Percentiles rank a stretch among this genome's conserved stretches.
phyloP scores from a whole-genome alignment of 257 asterid species.

The Scutellaria galericulata region DNA sequence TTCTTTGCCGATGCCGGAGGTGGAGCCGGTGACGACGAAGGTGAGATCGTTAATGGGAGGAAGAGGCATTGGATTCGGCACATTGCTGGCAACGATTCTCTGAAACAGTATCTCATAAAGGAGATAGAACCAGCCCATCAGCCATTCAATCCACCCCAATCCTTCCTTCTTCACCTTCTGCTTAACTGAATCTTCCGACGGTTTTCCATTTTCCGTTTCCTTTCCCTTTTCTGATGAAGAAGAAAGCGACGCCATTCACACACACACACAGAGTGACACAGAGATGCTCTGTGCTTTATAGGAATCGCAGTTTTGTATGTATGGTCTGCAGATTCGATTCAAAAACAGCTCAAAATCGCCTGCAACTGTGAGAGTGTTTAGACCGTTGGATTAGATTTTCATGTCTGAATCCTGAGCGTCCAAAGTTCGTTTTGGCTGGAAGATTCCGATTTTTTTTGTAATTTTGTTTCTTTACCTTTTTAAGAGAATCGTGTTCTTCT shows the following conservation, averaged over 20 bases:
- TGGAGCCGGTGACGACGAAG: slow-evolving; percentile 91
- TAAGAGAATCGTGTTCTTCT: slow-evolving; percentile 32
- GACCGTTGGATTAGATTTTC: slow-evolving; percentile 34
- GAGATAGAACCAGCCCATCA: slow-evolving; percentile 73
- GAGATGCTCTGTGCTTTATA: neutral
- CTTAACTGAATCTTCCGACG: slow-evolving; percentile 32
- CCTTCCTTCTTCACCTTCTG: slow-evolving; percentile 60
- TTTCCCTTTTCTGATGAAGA: slow-evolving; percentile 47
- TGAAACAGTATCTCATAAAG: slow-evolving; percentile 86
- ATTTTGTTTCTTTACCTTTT: slow-evolving; percentile 7
- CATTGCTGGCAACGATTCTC: slow-evolving; percentile 90
- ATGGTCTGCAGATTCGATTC: slow-evolving; percentile 5
- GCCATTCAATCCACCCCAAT: slow-evolving; percentile 92
- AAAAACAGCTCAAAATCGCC: neutral
- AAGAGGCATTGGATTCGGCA: slow-evolving; percentile 82
- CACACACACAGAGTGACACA: slow-evolving; percentile 23
- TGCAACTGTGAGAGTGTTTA: neutral
- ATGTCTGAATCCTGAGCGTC: slow-evolving; percentile 26
- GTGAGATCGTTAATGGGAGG: slow-evolving; percentile 81
- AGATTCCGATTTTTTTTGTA: slow-evolving; percentile 31
- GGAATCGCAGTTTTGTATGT: slow-evolving; percentile 7
- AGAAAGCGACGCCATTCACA: slow-evolving; percentile 45
- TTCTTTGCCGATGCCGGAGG: slow-evolving; percentile 97
- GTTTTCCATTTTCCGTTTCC: slow-evolving; percentile 39
- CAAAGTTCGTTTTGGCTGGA: slow-evolving; percentile 28